Base-by-base conservation (phyloP, 1,139 yeast genomes). In the Lodderomyces theae region DNA sequence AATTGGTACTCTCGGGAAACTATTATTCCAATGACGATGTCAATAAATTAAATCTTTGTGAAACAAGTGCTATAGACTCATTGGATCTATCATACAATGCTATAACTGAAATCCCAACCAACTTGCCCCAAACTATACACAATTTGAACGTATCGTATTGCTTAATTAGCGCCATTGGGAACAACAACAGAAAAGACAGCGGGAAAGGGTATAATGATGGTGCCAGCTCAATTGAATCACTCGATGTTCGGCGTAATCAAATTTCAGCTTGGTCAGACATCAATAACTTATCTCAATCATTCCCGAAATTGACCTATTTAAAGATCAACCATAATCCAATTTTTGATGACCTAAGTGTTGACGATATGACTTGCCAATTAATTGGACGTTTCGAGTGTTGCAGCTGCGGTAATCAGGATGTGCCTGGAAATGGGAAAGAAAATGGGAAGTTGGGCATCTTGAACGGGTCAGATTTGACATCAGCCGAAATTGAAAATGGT, bases 321-420 rank as follows among this genome's bases (percentile, higher is more conserved):
- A 64, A 79, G 34, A 61, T 85, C 18, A 70, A 71, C 42, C 65
- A 66, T 4, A 83, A 83, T 49, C 82, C 86, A 0, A 31, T 84
- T 1, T 69, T 71, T 44, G 51, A 55, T n/a, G n/a, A n/a, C n/a
- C n/a, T n/a, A n/a, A 52, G 44, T 8, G 30, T 60, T n/a, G 70
- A 72, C 39, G 71, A 63, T 37, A 59, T 63, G 52, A 64, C 70
- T 3, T 51, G 66, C 4, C 65, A 67, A 35, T 51, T 78, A 5
- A 67, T 86, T 15, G 81, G 82, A 0, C 61, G 90, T 26, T 60
- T 80, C 29, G 52, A 53, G 9, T 63, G 68, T 40, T 55, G 56
- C 1, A 43, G n/a, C n/a, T n/a, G n/a, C n/a, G n/a, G n/a, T n/a
- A n/a, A n/a, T n/a, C n/a, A n/a, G n/a, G n/a, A n/a, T n/a, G n/a